Conservation (phyloP, 768 basidiomycete species). For the Mycena polygramma region DNA sequence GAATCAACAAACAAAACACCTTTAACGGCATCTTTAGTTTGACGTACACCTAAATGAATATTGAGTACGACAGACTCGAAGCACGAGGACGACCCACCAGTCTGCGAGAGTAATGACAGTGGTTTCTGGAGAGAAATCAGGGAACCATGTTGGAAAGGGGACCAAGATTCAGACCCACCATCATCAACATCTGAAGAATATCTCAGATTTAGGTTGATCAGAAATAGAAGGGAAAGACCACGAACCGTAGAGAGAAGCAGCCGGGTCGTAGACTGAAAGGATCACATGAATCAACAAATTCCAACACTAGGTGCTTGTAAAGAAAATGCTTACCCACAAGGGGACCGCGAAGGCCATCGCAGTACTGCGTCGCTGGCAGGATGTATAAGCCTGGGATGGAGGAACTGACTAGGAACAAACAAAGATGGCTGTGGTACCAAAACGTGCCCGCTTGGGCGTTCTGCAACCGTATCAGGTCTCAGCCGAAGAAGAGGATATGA, state of each 20-base stretch:
- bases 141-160: neutral
- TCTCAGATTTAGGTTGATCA: neutral
- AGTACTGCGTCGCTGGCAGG: slow-evolving; percentile 50
- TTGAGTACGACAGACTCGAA: neutral
- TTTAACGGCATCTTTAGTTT: neutral
- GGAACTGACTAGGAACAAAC: neutral
- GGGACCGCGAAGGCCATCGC: slow-evolving; percentile 61
- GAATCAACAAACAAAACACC: neutral
- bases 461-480: neutral
- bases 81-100: slow-evolving; percentile 21
- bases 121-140: slow-evolving; percentile 30
- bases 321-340: slow-evolving; percentile 41
- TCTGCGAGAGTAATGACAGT: slow-evolving; percentile 46
- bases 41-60: slow-evolving; percentile 8
- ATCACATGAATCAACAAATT: too few relatives aligned
- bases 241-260: slow-evolving; percentile 9
- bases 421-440: slow-evolving; percentile 52
- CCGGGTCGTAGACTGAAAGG: slow-evolving; percentile 40
- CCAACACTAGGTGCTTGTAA: too few relatives aligned
- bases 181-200: slow-evolving; percentile 52
- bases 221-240: neutral
- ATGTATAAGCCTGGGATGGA: neutral
- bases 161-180: slow-evolving; percentile 43
- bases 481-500: neutral
- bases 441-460: slow-evolving; percentile 44